These are phyloP conservation scores for Tuber melanosporum DNA, from an alignment of 495 filamentous ascomycete species.

Conservation along the genomic window DNA sequence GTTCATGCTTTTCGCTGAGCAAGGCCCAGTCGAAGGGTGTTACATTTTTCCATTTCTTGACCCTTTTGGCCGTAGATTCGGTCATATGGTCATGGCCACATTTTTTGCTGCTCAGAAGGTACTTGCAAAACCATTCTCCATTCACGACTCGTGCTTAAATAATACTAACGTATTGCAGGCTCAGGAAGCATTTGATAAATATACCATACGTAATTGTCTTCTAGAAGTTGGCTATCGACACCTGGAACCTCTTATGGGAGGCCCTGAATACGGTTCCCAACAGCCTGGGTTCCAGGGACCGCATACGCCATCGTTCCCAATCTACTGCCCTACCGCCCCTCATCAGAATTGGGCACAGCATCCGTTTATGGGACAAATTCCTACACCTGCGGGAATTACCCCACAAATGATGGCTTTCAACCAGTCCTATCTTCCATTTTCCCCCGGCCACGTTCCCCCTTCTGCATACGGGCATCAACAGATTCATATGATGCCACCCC, in stretches of 20 bases:
- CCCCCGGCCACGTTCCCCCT: background rate
- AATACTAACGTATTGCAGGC: conserved; percentile 27
- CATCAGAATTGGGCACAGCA: conserved; percentile 1
- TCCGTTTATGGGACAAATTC: background rate
- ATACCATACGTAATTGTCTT: conserved; percentile 25
- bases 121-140: background rate
- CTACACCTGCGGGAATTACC: background rate
- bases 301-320: background rate
- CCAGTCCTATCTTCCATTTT: background rate
- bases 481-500: background rate
- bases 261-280: background rate
- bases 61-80: conserved; percentile 36
- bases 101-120: conserved; percentile 41
- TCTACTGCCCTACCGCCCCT: background rate
- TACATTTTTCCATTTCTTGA: conserved; percentile 38
- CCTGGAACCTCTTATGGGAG: background rate
- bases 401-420: background rate
- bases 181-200: conserved; percentile 33
- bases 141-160: background rate
- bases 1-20: conserved; percentile 33
- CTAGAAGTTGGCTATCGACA: conserved; percentile 36
- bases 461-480: conserved; percentile 1
- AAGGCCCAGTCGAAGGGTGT: conserved; percentile 34
- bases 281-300: background rate
- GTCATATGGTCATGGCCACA: conserved; percentile 37